Base-by-base conservation (phyloP, 1,139 yeast genomes). In the Yamadazyma diospyri region DNA sequence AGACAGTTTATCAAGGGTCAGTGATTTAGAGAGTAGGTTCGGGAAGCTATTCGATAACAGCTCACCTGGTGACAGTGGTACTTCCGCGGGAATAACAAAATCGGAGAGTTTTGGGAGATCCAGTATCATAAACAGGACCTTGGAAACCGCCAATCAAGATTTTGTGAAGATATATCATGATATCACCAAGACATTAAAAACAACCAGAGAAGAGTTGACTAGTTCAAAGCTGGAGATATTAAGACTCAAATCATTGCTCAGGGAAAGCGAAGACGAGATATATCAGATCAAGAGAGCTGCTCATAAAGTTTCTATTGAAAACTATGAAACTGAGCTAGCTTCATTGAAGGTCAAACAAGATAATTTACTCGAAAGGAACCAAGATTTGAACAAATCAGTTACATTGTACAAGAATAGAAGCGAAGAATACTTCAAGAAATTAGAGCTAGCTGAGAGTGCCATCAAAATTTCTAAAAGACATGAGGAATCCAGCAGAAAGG, bases 401-500 rank as follows among this genome's bases (percentile, higher is more conserved):
- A 77, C 74, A 20, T 62, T 84, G 23, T 87, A 83, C 56, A 82
- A 78, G 49, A 61, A 66, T 25, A 72, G 95, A 38, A 78, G 94
- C 11, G 92, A 85, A 29, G 86, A 82, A 43, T 84, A 86, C 49
- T 78, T 73, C 47, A 68, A 70, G 39, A 84, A 85, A 46, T 64
- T 88, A 23, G 95, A 87, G 48, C 72, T 77, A 38, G 92, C 94
- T 1, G 96, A 89, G 49, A 69, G 81, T 31, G 82, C 87, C 2
- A 77, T 84, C 2, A 64, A 72, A 29, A 72, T 78, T 32, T 76
- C 87, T 3, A 64, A 64, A 44, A 67, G 85, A 43, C 78, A 81
- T 12, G 89, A 82, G 50, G 71, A 71, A 32, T 57, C 66, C 34
- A 72, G 83, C 6, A 61, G 59, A 30, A 62, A 64, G 24, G 88